Percentiles rank a stretch among this genome's conserved stretches.
Conservation (phyloP, 768 basidiomycete genomes). For the Coprinopsis strossmayeri region DNA sequence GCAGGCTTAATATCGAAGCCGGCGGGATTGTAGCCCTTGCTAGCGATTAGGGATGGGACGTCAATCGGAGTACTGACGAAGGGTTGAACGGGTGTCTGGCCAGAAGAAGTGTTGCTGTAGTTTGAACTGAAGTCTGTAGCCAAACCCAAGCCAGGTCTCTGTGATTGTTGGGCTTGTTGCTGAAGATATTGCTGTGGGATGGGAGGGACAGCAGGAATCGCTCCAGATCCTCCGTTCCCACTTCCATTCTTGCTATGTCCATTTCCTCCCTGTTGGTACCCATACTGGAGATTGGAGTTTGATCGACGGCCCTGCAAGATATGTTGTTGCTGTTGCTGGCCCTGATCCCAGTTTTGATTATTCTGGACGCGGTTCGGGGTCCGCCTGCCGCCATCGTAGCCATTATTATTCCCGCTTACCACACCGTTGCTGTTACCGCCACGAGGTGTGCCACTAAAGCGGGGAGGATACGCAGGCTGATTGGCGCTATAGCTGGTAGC, state of each 20-base stretch:
- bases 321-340: constrained; percentile 21
- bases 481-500: too few relatives aligned
- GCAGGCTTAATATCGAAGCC: constrained; percentile 76
- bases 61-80: constrained; percentile 70
- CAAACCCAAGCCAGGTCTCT: constrained; percentile 31
- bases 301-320: constrained; percentile 5
- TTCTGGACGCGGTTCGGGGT: constrained; percentile 29
- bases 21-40: constrained; percentile 88
- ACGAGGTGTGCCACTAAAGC: constrained; percentile 39
- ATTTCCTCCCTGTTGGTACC: constrained; percentile 42
- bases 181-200: constrained; percentile 72
- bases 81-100: constrained; percentile 36
- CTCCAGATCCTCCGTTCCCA: constrained; percentile 23
- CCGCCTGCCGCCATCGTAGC: constrained; percentile 63
- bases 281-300: constrained; percentile 59
- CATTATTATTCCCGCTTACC: constrained; percentile 28
- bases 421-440: constrained; percentile 29
- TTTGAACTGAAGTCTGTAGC: constrained; percentile 28
- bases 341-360: constrained; percentile 8
- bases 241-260: constrained; percentile 27
- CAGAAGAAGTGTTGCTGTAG: constrained; percentile 19
- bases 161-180: constrained; percentile 39
- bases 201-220: constrained; percentile 61
- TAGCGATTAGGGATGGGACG: constrained; percentile 75
- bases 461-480: constrained; percentile 47